Evolutionary conservation across 768 basidiomycete species (phyloP), one percentile per base, ranked within the genome.

Genomic region (Lentinula lateritia): DNA sequence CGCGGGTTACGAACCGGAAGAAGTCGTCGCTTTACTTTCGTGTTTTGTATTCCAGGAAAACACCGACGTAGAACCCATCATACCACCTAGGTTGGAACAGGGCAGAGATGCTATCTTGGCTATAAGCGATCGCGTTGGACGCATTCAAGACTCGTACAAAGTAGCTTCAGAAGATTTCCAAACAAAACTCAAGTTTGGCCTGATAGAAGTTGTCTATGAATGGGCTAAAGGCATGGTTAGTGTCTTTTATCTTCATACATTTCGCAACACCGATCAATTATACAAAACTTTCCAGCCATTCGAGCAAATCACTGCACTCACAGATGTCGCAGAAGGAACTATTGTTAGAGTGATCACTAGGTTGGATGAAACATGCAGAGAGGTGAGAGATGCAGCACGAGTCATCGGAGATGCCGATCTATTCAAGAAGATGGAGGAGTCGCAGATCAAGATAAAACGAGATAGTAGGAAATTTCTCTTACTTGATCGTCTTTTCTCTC

Each of bases 1-100:
- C 34, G 93, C 93, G 6, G 77, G 78, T 13, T 98, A 92, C 71
- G 94, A 94, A 50, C 93, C 97, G 0, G 93, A 94, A 72, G 97
- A 98, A 75, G 93, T 96, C 55, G 97, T 96, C 43, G 95, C 97
- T 2, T 81, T 99, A 32, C 81, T 99, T 5, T 98, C 96, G 3
- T 92, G 92, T 69, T 98, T 99, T 70, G 90, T 99, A 45, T 99
- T 99, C 74, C 97, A 98, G 72, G 97, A 99, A 72, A 98, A 97
- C 76, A 94, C 95, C 13, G 94, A 97, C 7, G 79, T 87, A 7
- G 93, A 95, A 66, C 95, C 97, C 20, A 72, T 81, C 2, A 80
- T 99, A 56, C 87, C 93, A 10, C 81, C 86, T 10, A 89, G 88
- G 69, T 78, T 99, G 16, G 83, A 90, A 71, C 81, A 85, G 67